Conservation (phyloP, 2,329 filamentous ascomycete genomes). For the Microsporum audouinii region DNA sequence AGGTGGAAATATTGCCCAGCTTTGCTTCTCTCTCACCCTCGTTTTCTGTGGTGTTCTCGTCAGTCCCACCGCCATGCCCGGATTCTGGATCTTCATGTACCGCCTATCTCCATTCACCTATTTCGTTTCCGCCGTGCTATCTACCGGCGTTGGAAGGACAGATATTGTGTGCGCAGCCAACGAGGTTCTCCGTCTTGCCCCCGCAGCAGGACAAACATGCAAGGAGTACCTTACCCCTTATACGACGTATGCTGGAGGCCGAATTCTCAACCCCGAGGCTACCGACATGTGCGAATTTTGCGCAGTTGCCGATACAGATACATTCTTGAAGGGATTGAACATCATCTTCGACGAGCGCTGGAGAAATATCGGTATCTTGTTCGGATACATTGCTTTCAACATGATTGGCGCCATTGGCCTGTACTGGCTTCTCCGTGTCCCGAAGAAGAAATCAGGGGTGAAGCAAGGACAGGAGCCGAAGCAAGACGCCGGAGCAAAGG, state of each 20-base stretch:
- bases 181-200: conserved; percentile 26
- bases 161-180: conserved; percentile 24
- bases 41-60: conserved; percentile 48
- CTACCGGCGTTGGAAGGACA: conserved; percentile 24
- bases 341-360: conserved; percentile 43
- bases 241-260: conserved; percentile 28
- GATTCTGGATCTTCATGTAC: conserved; percentile 73
- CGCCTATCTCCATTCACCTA: conserved; percentile 57
- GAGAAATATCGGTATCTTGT: conserved; percentile 61
- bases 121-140: conserved; percentile 33
- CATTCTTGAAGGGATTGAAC: conserved; percentile 34
- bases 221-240: conserved; percentile 37
- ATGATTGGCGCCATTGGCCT: conserved; percentile 46
- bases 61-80: conserved; percentile 46
- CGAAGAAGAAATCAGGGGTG: conserved; percentile 20
- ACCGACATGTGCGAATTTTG: conserved; percentile 43
- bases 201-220: conserved; percentile 54
- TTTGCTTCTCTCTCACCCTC: conserved; percentile 48
- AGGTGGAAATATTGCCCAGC: conserved; percentile 50
- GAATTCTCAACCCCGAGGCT: conserved; percentile 34
- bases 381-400: conserved; percentile 56
- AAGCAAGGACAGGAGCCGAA: neutral
- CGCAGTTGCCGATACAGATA: conserved; percentile 34
- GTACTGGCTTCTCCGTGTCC: conserved; percentile 54
- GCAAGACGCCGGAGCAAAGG: conserved; percentile 10